Evolutionary conservation across 2,329 filamentous ascomycete species (phyloP).

Genomic region (Hymenoscyphus salicellus): DNA sequence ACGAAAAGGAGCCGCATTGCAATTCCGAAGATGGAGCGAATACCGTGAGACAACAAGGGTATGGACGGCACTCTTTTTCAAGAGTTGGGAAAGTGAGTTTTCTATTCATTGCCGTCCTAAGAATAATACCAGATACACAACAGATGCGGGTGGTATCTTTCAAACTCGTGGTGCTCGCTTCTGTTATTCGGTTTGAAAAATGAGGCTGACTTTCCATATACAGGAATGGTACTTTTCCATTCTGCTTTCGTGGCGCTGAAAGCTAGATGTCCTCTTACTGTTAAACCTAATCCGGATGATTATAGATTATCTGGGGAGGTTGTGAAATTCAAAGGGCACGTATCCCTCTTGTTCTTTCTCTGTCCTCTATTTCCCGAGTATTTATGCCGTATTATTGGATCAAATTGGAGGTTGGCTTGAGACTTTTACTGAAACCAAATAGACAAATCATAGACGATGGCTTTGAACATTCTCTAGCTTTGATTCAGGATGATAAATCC

Average conservation of each 20-base stretch:
- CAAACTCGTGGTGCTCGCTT: not conserved
- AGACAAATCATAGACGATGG: slow-evolving; percentile 57
- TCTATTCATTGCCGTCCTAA: not conserved
- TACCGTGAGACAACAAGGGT: slow-evolving; percentile 44
- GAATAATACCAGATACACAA: not conserved
- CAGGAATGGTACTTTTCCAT: slow-evolving; percentile 60
- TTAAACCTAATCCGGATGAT: slow-evolving; percentile 46
- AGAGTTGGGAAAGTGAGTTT: slow-evolving; percentile 57
- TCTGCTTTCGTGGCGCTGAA: slow-evolving; percentile 58
- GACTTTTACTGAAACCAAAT: not conserved
- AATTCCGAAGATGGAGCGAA: slow-evolving; percentile 52
- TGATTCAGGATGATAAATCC: slow-evolving; percentile 51
- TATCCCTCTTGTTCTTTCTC: slow-evolving; percentile 1
- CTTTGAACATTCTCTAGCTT: slow-evolving; percentile 51
- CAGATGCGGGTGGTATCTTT: too few relatives aligned
- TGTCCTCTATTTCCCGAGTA: not conserved
- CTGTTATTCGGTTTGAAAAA: not conserved
- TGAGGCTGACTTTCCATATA: not conserved
- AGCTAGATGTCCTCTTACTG: slow-evolving; percentile 46
- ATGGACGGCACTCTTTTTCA: slow-evolving; percentile 56
- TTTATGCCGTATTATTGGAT: not conserved
- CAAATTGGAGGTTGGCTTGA: not conserved
- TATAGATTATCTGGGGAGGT: slow-evolving; percentile 48
- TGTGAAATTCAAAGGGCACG: slow-evolving; percentile 56
- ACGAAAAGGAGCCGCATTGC: slow-evolving; percentile 48